Evolutionary conservation across 2,329 filamentous ascomycete species (phyloP), one percentile per base, ranked within the genome.

Genomic region (Xylariaceae sp.): DNA sequence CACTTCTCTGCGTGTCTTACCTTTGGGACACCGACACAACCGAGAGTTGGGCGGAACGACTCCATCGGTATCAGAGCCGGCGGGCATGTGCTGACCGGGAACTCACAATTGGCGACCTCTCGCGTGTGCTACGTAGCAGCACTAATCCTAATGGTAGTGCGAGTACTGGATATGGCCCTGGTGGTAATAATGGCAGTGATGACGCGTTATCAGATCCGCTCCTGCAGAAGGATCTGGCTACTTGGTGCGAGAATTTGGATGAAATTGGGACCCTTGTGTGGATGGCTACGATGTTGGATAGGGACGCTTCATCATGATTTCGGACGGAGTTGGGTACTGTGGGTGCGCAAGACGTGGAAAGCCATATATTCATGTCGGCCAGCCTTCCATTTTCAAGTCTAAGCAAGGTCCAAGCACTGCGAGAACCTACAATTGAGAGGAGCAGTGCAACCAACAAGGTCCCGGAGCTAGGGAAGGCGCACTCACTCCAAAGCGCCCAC

Each of bases 221-320:
- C 17, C 17, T 52, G 8, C 40, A 52, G 22, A 29, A 47, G 3
- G 53, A 51, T 25, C 27, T 61, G 19, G 49, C 36, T 3, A 47
- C 42, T n/a, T 63, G 60, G 59, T 62, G 59, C 23, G 55, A 58
- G 37, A 48, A 35, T 5, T 8, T 54, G 4, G 61, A 62, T 45
- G 58, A 58, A n/a, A 55, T 61, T 33, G 53, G 48, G 32, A 58
- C 42, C 11, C 51, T 55, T 46, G 47, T 60, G 2, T 61, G 52
- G 67, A 68, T 57, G 59, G 55, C 57, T 2, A 46, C 48, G 3
- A 34, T 55, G 41, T 63, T 68, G 56, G 62, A 68, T 22, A n/a
- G 21, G 8, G 19, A 37, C 12, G 27, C 27, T 32, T 32, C 27
- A 32, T 32, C 12, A n/a, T n/a, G n/a, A n/a, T n/a, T n/a, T n/a